Percentiles rank a stretch among this genome's conserved stretches.
Evolutionary conservation across 2,329 filamentous ascomycete genomes (phyloP).

Genomic region (Claviceps sorghi): DNA sequence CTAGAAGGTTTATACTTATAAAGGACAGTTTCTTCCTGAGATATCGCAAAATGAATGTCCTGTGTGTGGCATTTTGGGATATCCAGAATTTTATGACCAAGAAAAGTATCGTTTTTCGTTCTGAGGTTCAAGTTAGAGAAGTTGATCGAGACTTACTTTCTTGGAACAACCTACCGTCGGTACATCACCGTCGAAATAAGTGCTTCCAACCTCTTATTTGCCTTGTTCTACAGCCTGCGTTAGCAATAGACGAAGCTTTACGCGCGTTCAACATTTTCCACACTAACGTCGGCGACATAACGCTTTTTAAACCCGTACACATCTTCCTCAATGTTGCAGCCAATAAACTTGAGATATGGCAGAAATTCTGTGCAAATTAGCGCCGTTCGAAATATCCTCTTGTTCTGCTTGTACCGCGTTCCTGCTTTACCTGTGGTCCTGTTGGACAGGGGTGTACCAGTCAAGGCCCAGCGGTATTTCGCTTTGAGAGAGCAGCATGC

Average conservation of each 20-base stretch:
- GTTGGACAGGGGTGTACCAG: slow-evolving; percentile 23
- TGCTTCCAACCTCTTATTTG: slow-evolving; percentile 9
- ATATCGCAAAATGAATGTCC: slow-evolving; percentile 13
- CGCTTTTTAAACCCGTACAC: background rate
- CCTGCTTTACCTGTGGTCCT: slow-evolving; percentile 12
- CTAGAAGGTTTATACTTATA: background rate
- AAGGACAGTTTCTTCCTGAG: slow-evolving; percentile 11
- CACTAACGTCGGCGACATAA: slow-evolving; percentile 10
- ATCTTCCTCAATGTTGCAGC: slow-evolving; percentile 7
- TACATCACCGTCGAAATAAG: slow-evolving; percentile 14
- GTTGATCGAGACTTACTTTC: background rate
- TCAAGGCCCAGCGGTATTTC: slow-evolving; percentile 22
- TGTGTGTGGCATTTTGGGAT: slow-evolving; percentile 8
- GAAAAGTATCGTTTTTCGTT: slow-evolving; percentile 14
- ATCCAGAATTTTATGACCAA: slow-evolving; percentile 13
- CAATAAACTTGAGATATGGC: slow-evolving; percentile 20
- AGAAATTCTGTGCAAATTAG: slow-evolving; percentile 18
- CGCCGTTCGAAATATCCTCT: background rate
- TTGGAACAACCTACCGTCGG: slow-evolving; percentile 12
- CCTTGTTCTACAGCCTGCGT: slow-evolving; percentile 2
- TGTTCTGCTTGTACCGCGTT: background rate
- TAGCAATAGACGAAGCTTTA: background rate
- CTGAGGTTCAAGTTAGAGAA: slow-evolving; percentile 7
- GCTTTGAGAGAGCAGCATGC: slow-evolving; percentile 14
- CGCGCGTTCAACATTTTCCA: background rate